A percentile compares a stretch with the other conserved stretches of the same genome.
Conservation (phyloP, 768 basidiomycete genomes). For the Leccinum disarticulatum region DNA sequence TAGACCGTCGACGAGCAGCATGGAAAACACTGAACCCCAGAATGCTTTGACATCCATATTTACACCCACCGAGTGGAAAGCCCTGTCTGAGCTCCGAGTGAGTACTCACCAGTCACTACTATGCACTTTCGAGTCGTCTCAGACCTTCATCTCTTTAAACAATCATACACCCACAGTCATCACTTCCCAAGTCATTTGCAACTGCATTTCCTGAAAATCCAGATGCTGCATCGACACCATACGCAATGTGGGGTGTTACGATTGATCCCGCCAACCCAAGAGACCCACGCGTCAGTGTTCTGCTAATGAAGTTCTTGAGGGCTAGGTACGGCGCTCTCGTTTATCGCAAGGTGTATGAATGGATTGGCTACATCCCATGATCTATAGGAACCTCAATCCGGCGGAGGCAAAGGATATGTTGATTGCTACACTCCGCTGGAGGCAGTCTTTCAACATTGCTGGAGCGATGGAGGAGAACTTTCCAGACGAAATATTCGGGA, state of each 20-base stretch:
- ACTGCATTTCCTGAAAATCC: conserved; percentile 61
- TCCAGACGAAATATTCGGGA: conserved; percentile 61
- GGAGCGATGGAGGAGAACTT: conserved; percentile 59
- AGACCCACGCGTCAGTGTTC: conserved; percentile 68
- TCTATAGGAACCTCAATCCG: conserved; percentile 49
- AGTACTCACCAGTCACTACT: conserved; percentile 14
- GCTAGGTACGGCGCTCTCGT: conserved; percentile 38
- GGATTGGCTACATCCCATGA: neutral
- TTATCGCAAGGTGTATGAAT: neutral
- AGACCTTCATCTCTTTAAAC: neutral
- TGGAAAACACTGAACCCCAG: conserved; percentile 53
- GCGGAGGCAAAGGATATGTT: conserved; percentile 63
- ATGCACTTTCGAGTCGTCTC: neutral
- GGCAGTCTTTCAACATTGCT: conserved; percentile 63
- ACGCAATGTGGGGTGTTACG: conserved; percentile 69
- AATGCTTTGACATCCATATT: conserved; percentile 69
- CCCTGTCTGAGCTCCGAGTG: conserved; percentile 68
- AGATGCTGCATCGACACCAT: conserved; percentile 48
- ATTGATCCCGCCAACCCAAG: conserved; percentile 57
- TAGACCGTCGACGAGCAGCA: neutral
- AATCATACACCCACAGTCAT: conserved; percentile 21
- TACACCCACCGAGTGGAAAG: conserved; percentile 69
- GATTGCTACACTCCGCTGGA: conserved; percentile 68
- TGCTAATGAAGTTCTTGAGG: conserved; percentile 80
- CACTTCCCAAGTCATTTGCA: conserved; percentile 53